Evolutionary conservation across 2,329 filamentous ascomycete genomes (phyloP), one percentile per base, ranked within the genome.

Genomic region (Intubia oerlemansii): DNA sequence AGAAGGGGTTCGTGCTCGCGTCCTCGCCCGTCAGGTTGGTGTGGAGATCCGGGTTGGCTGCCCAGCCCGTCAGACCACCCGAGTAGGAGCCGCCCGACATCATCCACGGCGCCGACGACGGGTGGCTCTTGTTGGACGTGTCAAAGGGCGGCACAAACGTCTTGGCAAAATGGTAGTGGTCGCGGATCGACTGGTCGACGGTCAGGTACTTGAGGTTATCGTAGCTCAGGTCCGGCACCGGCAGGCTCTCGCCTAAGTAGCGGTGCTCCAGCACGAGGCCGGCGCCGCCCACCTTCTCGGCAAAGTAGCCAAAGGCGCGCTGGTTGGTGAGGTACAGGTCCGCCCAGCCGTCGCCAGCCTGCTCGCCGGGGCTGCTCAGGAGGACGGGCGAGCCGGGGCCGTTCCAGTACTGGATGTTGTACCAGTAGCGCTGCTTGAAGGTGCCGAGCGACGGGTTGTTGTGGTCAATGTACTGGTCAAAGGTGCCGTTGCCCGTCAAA

Each of bases 71-170:
- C 24, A 67, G 45, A 1, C 62, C 62, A 24, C 62, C 64, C 10
- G 57, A 50, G 41, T 67, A 68, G 1, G 59, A 65, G 9, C 62
- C 62, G 14, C 64, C 64, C 7, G 52, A 48, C 28, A 57, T 49
- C 12, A 68, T 45, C 64, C 63, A 69, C 0, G 64, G 62, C 7
- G 59, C 59, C 23, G 53, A 47, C 14, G 47, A 44, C 5, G 62
- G 54, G 7, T 23, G 50, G 38, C 54, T 64, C 34, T 42, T 46
- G 11, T 49, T 48, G 11, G 29, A 46, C 2, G 39, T 40, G 36
- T 63, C 62, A 32, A 66, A 68, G 0, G 62, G 59, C 14, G 62
- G 46, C 10, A 51, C 39, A n/a, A 56, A 57, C 26, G 53, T 48
- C 32, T 42, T 44, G 36, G 52, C 53, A 38, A 56, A 53, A 40